Evolutionary conservation across 345 rosid species (phyloP), one percentile per base, ranked within the genome.

Genomic region (Rhodomyrtus tomentosa): DNA sequence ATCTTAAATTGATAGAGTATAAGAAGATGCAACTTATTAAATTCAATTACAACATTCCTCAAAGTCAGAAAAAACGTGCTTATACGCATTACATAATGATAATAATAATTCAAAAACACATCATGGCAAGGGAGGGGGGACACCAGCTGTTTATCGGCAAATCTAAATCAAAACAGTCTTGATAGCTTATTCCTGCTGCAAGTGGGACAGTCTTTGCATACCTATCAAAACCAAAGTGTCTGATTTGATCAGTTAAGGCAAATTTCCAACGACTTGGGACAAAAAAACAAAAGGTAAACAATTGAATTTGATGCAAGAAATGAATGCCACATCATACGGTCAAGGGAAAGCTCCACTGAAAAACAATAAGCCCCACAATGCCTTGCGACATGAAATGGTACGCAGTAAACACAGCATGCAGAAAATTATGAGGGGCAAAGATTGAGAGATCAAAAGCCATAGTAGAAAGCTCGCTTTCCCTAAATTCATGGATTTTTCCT

Each of bases 181-280:
- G 50, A 49, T 49, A 49, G 13, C 14, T 2, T 13, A 49, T 10
- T 2, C 14, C 50, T 10, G 96, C 96, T 82, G 98, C 98, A 91
- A 95, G 97, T 73, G 99, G 98, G 82, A 96, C 98, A 76, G 91
- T 94, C 92, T 94, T 93, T 87, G 94, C 98, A 88, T 96, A 95
- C 91, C 96, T 94, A 85, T 87, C 83, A 83, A 86, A 25, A 62
- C 81, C 45, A 76, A 38, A 21, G 52, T 48, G 36, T 20, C 14
- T 50, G 9, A 50, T 50, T 62, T 6, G 58, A 73, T 73, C 12
- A 40, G 50, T 50, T 22, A 27, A 10, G 27, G 25, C 49, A 83
- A 83, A n/a, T 40, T 38, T n/a, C 52, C 45, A 55, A 59, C 27
- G 29, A 81, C 32, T 29, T 16, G 4, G 45, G 45, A 68, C 42